Percentiles rank a stretch among this genome's conserved stretches.
Conservation (phyloP, 176 grass and related monocot species). For the Ampelocalamus luodianensis region DNA sequence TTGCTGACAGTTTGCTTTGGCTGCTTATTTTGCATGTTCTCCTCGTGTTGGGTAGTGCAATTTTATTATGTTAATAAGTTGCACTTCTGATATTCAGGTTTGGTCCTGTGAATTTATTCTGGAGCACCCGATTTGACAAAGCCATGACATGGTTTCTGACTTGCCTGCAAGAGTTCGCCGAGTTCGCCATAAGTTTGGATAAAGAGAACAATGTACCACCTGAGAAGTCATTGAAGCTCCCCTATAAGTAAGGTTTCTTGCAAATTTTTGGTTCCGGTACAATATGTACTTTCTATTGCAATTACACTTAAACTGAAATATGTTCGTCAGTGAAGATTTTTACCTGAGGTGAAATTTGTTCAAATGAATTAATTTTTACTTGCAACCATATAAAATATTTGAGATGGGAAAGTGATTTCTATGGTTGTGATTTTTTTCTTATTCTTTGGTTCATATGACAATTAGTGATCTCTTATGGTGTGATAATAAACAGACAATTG, state of each 20-base stretch:
- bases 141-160: slow-evolving; percentile 96
- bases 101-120: slow-evolving; percentile 99
- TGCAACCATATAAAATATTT: not conserved
- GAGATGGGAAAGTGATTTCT: not conserved
- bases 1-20: not conserved
- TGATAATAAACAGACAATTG: not conserved
- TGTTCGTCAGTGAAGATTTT: too few relatives aligned
- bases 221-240: slow-evolving; percentile 93
- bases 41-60: not conserved
- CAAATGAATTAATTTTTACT: not conserved
- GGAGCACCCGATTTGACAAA: slow-evolving; percentile 98
- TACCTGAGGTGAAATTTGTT: slow-evolving; percentile 19
- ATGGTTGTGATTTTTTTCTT: not conserved
- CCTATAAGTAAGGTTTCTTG: slow-evolving; percentile 72
- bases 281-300: not conserved
- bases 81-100: slow-evolving; percentile 60
- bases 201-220: slow-evolving; percentile 89
- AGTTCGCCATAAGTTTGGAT: slow-evolving; percentile 78
- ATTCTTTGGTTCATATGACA: slow-evolving; percentile 1
- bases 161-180: slow-evolving; percentile 92
- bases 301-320: not conserved
- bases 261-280: not conserved
- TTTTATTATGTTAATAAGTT: slow-evolving; percentile 14
- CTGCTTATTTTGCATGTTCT: not conserved
- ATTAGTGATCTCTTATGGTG: not conserved